These are phyloP conservation scores for Monosporascus sp. DNA, from an alignment of 2,329 filamentous ascomycete genomes.

Conservation along the genomic window DNA sequence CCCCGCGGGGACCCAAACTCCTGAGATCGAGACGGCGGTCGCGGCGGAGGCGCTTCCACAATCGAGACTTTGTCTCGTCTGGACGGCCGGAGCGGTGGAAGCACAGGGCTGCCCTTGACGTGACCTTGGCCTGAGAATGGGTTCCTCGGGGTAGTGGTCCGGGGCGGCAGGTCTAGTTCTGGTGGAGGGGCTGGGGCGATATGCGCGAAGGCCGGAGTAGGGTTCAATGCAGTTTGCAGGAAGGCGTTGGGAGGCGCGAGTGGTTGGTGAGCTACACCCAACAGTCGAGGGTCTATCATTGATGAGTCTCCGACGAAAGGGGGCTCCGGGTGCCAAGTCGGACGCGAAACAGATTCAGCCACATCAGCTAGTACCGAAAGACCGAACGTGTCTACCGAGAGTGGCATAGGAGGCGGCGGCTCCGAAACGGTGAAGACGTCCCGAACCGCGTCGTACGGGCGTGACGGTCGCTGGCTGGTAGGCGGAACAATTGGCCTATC, in stretches of 20 bases:
- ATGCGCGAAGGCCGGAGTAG: constrained; percentile 18
- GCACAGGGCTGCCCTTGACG: constrained; percentile 26
- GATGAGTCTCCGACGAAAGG: constrained; percentile 9
- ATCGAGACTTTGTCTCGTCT: constrained; percentile 21
- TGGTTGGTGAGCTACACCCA: constrained; percentile 13
- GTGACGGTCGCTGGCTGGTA: constrained; percentile 20
- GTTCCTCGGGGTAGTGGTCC: constrained; percentile 18
- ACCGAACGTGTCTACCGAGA: constrained; percentile 14
- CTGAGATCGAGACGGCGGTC: constrained; percentile 13
- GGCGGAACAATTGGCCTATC: constrained; percentile 8
- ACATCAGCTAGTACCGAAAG: constrained; percentile 28
- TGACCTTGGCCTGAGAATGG: constrained; percentile 27
- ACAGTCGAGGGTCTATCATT: constrained; percentile 25
- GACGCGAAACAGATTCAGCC: constrained; percentile 15
- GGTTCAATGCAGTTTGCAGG: constrained; percentile 32
- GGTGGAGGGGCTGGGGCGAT: constrained; percentile 24
- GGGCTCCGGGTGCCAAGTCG: constrained; percentile 7
- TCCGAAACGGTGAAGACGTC: constrained; percentile 35
- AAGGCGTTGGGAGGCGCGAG: constrained; percentile 24
- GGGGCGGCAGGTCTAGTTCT: constrained; percentile 12
- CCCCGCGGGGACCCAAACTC: constrained; percentile 22
- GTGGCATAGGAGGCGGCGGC: constrained; percentile 15
- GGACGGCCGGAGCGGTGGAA: constrained; percentile 29
- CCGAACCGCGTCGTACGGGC: constrained; percentile 39
- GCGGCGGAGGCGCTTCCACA: constrained; percentile 8